Evolutionary conservation across 179 eudicot genomes (phyloP), one percentile per base, ranked within the genome.

Genomic region (Spergularia azorica): DNA sequence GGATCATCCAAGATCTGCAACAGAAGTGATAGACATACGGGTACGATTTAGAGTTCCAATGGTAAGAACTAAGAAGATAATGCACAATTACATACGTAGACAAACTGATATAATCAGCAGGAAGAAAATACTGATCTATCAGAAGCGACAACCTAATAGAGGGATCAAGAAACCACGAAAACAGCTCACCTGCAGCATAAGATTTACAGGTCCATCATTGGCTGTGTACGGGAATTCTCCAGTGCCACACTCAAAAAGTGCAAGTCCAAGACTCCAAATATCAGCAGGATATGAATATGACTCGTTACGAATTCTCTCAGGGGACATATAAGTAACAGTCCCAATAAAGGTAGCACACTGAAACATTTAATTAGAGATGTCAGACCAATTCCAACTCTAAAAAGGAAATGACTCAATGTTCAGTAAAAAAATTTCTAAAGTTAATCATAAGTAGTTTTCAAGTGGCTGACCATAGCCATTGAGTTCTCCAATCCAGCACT

Each of bases 271-370:
- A 86, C 99, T 95, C 97, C 97, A 95, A 78, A 95, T 95, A 88
- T 95, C 99, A 85, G 99, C 99, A 62, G 99, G 97, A 80, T 89
- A 95, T 14, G 99, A 95, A 81, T 95, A 95, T 71, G 80, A 93
- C 77, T 95, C 99, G 64, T 95, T 95, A 73, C 97, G 90, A 57
- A 93, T 95, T 74, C 99, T 83, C 84, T 93, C 99, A 15, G 99
- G 99, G 41, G 99, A 95, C 99, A 95, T 95, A 77, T 95, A 95
- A 4, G 99, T 95, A 46, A 95, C 97, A 74, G 97, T 95, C 73
- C 99, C 99, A 81, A 95, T 97, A 85, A 95, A 95, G 63, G 99
- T 95, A 60, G 97, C 99, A 81, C 99, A 95, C 97, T 95, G 89
- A 67, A 46, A 87, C 75, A 81, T 48, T 69, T 63, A 7, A 69